Conservation (phyloP, 2,329 filamentous ascomycete species). For the Talaromyces piceae region DNA sequence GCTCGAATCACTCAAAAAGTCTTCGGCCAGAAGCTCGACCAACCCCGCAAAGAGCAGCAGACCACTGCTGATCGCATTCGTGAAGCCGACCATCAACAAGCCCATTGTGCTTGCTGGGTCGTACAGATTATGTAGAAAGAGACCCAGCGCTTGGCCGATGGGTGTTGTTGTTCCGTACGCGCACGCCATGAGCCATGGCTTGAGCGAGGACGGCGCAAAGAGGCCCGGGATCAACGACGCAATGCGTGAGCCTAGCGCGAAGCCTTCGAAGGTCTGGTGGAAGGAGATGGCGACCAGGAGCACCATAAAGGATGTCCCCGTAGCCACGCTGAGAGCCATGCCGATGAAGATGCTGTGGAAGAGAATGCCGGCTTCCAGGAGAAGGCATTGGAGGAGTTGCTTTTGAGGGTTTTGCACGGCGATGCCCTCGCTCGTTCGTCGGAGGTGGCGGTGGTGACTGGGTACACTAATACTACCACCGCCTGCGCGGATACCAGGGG, state of each 20-base stretch:
- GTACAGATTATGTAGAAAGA: slow-evolving; percentile 70
- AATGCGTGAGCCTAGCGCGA: slow-evolving; percentile 78
- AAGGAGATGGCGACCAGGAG: slow-evolving; percentile 75
- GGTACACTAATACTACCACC: too few species aligned
- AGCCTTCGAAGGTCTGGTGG: slow-evolving; percentile 82
- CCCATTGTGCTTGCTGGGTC: slow-evolving; percentile 70
- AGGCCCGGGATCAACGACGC: slow-evolving; percentile 59
- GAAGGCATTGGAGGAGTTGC: slow-evolving; percentile 66
- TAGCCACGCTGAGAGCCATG: slow-evolving; percentile 76
- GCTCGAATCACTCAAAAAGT: slow-evolving; percentile 64
- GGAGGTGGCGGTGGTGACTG: slow-evolving; percentile 12
- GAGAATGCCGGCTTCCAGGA: slow-evolving; percentile 75
- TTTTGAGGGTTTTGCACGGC: slow-evolving; percentile 53
- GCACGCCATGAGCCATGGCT: slow-evolving; percentile 65
- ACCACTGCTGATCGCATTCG: slow-evolving; percentile 78
- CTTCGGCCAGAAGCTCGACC: slow-evolving; percentile 77
- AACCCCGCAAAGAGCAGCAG: slow-evolving; percentile 74
- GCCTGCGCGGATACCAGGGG: background rate
- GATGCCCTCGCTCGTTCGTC: slow-evolving; percentile 22
- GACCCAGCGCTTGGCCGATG: slow-evolving; percentile 73
- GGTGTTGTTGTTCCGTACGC: slow-evolving; percentile 67
- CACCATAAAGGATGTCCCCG: slow-evolving; percentile 69
- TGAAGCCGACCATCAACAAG: slow-evolving; percentile 73
- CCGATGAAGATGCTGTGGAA: slow-evolving; percentile 84
- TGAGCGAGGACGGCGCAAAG: slow-evolving; percentile 64